These are phyloP conservation scores for Sinapis alba DNA, from an alignment of 441 rosid species.

Conservation along the genomic window DNA sequence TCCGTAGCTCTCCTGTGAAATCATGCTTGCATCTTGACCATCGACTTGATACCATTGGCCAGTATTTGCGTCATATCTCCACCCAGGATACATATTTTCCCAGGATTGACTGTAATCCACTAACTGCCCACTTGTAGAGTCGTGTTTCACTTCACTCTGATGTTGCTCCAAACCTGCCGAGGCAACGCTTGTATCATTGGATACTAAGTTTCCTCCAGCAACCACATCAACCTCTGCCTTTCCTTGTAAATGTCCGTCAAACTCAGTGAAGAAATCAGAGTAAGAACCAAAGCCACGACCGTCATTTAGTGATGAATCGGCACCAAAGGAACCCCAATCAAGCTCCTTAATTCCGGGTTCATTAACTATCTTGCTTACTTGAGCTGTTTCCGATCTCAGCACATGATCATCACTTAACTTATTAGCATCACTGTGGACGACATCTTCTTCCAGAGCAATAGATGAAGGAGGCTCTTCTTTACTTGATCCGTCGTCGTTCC, in stretches of 20 bases:
- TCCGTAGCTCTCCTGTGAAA: constrained; percentile 41
- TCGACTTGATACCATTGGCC: constrained; percentile 90
- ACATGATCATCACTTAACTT: constrained; percentile 40
- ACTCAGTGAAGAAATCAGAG: constrained; percentile 69
- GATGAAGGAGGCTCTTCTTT: constrained; percentile 34
- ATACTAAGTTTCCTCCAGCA: constrained; percentile 2
- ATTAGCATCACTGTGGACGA: constrained; percentile 14
- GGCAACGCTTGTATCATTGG: constrained; percentile 31
- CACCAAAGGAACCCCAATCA: constrained; percentile 87
- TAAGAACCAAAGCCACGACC: constrained; percentile 48
- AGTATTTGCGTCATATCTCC: constrained; percentile 74
- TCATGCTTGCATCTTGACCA: constrained; percentile 38
- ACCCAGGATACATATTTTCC: constrained; percentile 93
- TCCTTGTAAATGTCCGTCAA: constrained; percentile 51
- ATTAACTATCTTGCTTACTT: constrained; percentile 20
- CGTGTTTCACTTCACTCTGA: constrained; percentile 53
- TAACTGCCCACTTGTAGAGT: constrained; percentile 54
- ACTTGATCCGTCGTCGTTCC: constrained; percentile 20
- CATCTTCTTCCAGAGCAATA: constrained; percentile 28
- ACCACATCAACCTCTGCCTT: constrained; percentile 38
- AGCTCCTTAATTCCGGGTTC: constrained; percentile 70
- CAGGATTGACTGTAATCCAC: constrained; percentile 61
- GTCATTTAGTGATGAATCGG: constrained; percentile 55
- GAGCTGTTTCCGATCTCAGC: constrained; percentile 34
- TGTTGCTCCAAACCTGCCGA: constrained; percentile 42